Percentiles rank a stretch among this genome's conserved stretches.
phyloP scores from a whole-genome alignment of 306 rosid species.

The Fragaria ananassa region DNA sequence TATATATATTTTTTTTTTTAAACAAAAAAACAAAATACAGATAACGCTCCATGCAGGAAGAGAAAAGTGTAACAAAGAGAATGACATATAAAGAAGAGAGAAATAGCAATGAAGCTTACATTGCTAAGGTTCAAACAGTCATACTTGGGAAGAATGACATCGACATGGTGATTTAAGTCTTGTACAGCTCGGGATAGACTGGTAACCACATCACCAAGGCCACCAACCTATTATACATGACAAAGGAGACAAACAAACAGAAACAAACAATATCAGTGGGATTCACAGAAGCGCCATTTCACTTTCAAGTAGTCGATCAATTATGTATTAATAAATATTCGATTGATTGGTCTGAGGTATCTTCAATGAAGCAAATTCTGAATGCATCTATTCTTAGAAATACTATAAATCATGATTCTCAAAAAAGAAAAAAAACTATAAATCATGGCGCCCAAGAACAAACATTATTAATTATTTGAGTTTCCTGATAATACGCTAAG shows the following conservation, averaged over 20 bases:
- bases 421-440: not conserved
- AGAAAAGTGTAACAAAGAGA: not conserved
- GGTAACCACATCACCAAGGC: conserved; percentile 92
- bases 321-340: too few species aligned
- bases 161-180: conserved; percentile 73
- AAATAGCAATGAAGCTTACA: conserved; percentile 54
- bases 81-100: conserved; percentile 18
- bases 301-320: too few species aligned
- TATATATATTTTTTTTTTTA: too few species aligned
- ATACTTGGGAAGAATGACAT: conserved; percentile 84
- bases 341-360: not conserved
- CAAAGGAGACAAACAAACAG: not conserved
- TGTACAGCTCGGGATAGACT: conserved; percentile 80
- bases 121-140: conserved; percentile 80
- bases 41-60: not conserved
- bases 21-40: not conserved
- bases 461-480: too few species aligned
- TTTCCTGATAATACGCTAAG: too few species aligned
- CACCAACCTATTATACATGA: conserved; percentile 63
- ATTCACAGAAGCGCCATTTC: not conserved
- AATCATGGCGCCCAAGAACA: not conserved
- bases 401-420: not conserved
- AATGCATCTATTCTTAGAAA: not conserved
- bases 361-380: not conserved
- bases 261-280: not conserved